Conservation (phyloP, 352 stramenopile species). For the Phytophthora chlamydospora region DNA sequence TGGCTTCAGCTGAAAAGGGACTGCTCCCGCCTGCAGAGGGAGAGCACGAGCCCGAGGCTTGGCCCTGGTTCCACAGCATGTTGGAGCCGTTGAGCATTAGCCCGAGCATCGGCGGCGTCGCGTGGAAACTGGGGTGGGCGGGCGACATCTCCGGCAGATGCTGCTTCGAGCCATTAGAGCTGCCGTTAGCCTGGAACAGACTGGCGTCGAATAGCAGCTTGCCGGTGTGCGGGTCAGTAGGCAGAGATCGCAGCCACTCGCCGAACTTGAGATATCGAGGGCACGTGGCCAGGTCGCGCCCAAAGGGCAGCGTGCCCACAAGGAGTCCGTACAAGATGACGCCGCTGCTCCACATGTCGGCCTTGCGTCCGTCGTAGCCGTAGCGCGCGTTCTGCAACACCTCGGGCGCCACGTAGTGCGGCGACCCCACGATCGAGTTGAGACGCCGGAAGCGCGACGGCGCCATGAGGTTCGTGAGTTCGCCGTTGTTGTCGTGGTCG, state of each 20-base stretch:
- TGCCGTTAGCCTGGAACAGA: constrained; percentile 45
- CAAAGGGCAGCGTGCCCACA: constrained; percentile 95
- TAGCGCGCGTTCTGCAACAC: constrained; percentile 91
- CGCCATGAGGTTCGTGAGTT: constrained; percentile 31
- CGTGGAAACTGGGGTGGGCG: constrained; percentile 33
- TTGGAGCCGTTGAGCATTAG: constrained; percentile 45
- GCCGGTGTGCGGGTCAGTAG: constrained; percentile 62
- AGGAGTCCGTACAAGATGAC: constrained; percentile 94
- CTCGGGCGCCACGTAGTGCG: constrained; percentile 97
- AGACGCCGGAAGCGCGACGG: constrained; percentile 83
- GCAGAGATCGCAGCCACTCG: constrained; percentile 89
- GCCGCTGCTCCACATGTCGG: constrained; percentile 94
- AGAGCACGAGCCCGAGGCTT: constrained; percentile 26
- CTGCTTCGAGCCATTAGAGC: constrained; percentile 16
- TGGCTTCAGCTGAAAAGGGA: constrained; percentile 26
- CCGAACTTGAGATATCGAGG: constrained; percentile 95
- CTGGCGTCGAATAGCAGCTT: constrained; percentile 67
- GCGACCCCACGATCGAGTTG: constrained; percentile 96
- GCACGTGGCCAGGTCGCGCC: constrained; percentile 93
- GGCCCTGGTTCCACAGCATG: constrained; percentile 44
- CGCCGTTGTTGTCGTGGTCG: constrained; percentile 41
- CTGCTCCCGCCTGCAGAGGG: constrained; percentile 29
- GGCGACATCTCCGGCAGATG: constrained; percentile 30
- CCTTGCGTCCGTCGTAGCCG: constrained; percentile 92
- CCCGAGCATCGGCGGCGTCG: constrained; percentile 40